phyloP scores from a whole-genome alignment of 2,329 filamentous ascomycete genomes.

The Gaeumannomyces tritici region DNA sequence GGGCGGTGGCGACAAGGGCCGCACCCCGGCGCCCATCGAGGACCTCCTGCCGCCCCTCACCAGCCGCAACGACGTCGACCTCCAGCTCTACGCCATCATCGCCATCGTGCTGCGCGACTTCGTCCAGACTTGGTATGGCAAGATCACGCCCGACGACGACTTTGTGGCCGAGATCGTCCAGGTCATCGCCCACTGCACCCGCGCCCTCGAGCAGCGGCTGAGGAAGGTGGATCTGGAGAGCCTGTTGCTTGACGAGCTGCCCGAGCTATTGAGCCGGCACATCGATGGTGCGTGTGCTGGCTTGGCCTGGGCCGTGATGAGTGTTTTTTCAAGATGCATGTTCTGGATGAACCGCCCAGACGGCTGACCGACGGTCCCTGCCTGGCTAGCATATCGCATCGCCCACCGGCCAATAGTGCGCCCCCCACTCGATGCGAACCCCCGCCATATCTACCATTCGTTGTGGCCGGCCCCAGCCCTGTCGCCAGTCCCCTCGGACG shows the following conservation, averaged over 20 bases:
- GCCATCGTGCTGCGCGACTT: slow-evolving; percentile 85
- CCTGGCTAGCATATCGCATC: slow-evolving; percentile 57
- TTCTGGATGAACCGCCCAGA: too few species aligned
- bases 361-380: slow-evolving; percentile 8
- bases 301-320: background rate
- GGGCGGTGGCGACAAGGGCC: slow-evolving; percentile 36
- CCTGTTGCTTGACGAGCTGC: slow-evolving; percentile 78
- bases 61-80: slow-evolving; percentile 86
- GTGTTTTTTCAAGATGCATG: background rate
- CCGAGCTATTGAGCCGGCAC: slow-evolving; percentile 71
- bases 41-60: slow-evolving; percentile 83
- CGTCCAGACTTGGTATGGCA: slow-evolving; percentile 86
- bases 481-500: slow-evolving; percentile 60
- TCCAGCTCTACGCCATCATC: slow-evolving; percentile 87
- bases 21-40: slow-evolving; percentile 53
- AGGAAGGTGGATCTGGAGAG: slow-evolving; percentile 75
- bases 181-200: slow-evolving; percentile 85
- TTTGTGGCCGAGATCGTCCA: slow-evolving; percentile 85
- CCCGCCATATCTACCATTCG: slow-evolving; percentile 70
- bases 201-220: slow-evolving; percentile 77
- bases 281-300: slow-evolving; percentile 49
- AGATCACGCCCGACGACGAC: slow-evolving; percentile 80
- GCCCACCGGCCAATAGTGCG: slow-evolving; percentile 49
- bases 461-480: slow-evolving; percentile 73
- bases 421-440: slow-evolving; percentile 50